Percentiles rank a stretch among this genome's conserved stretches.
Evolutionary conservation across 1,284 basidiomycete species (phyloP).

Genomic region (Chalciporus piperatoides): DNA sequence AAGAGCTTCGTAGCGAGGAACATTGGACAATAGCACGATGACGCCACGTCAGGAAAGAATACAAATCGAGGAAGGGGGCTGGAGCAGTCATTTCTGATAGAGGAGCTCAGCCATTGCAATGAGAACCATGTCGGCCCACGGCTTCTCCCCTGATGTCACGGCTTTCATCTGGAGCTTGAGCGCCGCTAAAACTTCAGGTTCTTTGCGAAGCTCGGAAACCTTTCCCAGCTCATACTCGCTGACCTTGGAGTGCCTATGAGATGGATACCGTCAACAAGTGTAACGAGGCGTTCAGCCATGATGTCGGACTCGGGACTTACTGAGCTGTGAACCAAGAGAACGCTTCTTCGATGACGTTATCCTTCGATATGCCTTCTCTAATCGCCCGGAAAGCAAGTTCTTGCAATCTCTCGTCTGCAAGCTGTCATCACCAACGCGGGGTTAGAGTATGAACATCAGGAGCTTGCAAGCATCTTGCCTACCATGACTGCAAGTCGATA

Average conservation of each 20-base stretch:
- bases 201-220: slow-evolving; percentile 24
- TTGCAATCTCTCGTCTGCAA: slow-evolving; percentile 26
- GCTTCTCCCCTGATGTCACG: slow-evolving; percentile 26
- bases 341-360: slow-evolving; percentile 29
- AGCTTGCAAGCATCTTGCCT: slow-evolving; percentile 2
- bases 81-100: slow-evolving; percentile 3
- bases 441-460: not conserved
- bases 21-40: not conserved
- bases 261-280: slow-evolving; percentile 23
- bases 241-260: slow-evolving; percentile 18
- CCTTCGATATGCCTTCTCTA: slow-evolving; percentile 20
- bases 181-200: slow-evolving; percentile 17
- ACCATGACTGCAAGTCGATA: slow-evolving; percentile 30
- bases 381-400: slow-evolving; percentile 29
- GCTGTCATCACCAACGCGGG: slow-evolving; percentile 12
- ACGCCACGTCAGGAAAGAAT: not conserved
- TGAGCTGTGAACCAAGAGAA: slow-evolving; percentile 33
- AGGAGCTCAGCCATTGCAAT: slow-evolving; percentile 22
- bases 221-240: slow-evolving; percentile 18
- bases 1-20: not conserved
- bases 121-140: slow-evolving; percentile 26
- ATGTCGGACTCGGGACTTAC: slow-evolving; percentile 16
- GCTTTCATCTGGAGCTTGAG: slow-evolving; percentile 23
- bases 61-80: not conserved
- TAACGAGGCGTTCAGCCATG: slow-evolving; percentile 1